Evolutionary conservation across 2,329 filamentous ascomycete genomes (phyloP), one percentile per base, ranked within the genome.

Genomic region (Aspergillus puulaauensis): DNA sequence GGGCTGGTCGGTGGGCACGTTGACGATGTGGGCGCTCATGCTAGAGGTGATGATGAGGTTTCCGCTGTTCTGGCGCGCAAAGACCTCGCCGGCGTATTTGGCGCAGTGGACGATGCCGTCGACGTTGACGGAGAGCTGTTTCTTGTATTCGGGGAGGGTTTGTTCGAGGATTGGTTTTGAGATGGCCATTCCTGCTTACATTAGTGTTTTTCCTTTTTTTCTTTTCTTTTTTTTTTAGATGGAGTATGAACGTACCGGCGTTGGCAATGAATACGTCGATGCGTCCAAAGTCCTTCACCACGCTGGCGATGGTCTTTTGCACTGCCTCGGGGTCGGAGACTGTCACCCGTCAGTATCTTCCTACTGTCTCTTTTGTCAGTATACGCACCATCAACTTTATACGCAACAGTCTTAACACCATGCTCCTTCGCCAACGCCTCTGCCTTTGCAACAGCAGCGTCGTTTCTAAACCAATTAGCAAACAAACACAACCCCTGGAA

Each of bases 81-180:
- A 81, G 6, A 79, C 66, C 40, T 77, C 75, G 14, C 79, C 79
- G 9, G 66, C 76, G 46, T 73, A 76, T 54, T 80, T 80, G 17
- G 79, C 70, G 54, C 74, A 79, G 63, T 74, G 76, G 17, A 80
- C 71, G 3, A 80, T 74, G 4, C 79, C 79, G 60, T 84, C 81
- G 12, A 83, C 78, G 53, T 85, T 85, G 1, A 85, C 82, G 5
- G 79, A 77, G 73, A 83, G 80, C 58, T 82, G 79, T 57, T 76
- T 75, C 35, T 68, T 70, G 62, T 83, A 85, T 61, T 84, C 81
- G 3, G 81, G 77, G 0, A 84, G 64, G 0, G 76, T 80, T 61
- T 80, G 78, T 50, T 86, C 83, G 1, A 84, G 69, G 14, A 86
- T 79, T 0, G 81, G 78, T 64, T 85, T 84, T 0, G 79, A 82